Base-by-base conservation (phyloP, 768 basidiomycete species). In the Russula brevipes region DNA sequence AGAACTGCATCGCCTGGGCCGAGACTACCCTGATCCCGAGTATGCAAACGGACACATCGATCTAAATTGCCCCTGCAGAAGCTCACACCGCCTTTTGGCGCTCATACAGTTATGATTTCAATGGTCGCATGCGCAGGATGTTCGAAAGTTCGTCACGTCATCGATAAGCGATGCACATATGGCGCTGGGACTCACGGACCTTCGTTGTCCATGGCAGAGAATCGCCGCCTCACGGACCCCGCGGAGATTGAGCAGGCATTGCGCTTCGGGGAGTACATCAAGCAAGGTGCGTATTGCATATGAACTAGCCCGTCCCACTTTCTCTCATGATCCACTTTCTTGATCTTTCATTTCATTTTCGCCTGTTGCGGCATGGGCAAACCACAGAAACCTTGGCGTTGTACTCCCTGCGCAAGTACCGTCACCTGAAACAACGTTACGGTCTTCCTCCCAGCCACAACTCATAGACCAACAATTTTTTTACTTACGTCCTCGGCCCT, bases 11-110 rank as follows among this genome's bases (percentile, higher is more conserved):
- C 79, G 88, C 60, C 81, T 94, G 1, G 90, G 91, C 4, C 80
- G 87, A 62, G 89, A 93, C 52, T 91, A 92, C 67, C 88, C 88
- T 41, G 91, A 94, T 71, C 85, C 89, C 51, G 81, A 82, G 91
- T 92, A 69, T 73, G 85, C 81, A 24, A 24, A 24, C 24, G 24
- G 24, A 30, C 42, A 49, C 41, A 49, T 45, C 41, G 12, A 10
- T 30, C 2, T n/a, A 33, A 2, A 47, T 31, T 42, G 10, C 35
- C 57, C 57, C 30, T n/a, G 6, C n/a, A 9, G 33, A 39, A 39
- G 47, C 53, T 57, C 44, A 64, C 54, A 31, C 52, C 56, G 46
- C 49, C 24, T 24, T 24, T 24, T 24, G 24, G 46, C 41, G 19
- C 17, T 17, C 42, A n/a, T 52, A 42, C 72, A 89, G 91, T 51